phyloP scores from a whole-genome alignment of 345 rosid genomes.

The Trapa bicornis region DNA sequence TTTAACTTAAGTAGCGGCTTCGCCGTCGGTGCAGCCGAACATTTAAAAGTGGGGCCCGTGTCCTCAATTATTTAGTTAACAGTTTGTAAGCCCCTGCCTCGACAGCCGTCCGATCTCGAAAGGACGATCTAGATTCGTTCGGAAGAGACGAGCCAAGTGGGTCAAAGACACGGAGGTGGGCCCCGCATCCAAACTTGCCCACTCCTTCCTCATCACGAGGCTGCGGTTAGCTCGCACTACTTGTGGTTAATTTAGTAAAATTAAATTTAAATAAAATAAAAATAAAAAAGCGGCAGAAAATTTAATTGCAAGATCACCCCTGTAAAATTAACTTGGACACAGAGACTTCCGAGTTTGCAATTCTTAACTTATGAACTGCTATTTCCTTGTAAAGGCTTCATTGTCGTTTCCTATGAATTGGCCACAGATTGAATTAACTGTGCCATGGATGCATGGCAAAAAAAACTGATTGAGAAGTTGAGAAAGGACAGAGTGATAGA shows the following conservation, averaged over 20 bases:
- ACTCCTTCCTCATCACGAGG: neutral
- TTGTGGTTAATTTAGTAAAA: slow-evolving; percentile 5
- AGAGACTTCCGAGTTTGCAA: neutral
- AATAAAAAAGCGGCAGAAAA: neutral
- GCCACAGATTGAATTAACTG: too few species aligned
- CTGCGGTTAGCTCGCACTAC: slow-evolving; percentile 2
- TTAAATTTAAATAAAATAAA: neutral
- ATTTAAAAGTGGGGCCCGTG: neutral
- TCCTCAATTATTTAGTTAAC: neutral
- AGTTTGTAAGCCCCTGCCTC: slow-evolving; percentile 7
- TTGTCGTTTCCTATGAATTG: too few species aligned
- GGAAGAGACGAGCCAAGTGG: slow-evolving; percentile 5
- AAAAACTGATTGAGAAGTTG: too few species aligned
- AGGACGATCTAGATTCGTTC: neutral
- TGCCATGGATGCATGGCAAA: too few species aligned
- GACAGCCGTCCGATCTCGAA: slow-evolving; percentile 13
- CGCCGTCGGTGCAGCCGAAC: slow-evolving; percentile 52
- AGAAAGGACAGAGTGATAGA: too few species aligned
- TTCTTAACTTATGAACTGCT: too few species aligned
- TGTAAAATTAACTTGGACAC: neutral
- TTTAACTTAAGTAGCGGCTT: slow-evolving; percentile 6
- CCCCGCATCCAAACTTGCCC: neutral
- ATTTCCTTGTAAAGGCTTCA: too few species aligned
- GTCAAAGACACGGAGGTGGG: slow-evolving; percentile 8
- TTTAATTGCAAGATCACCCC: neutral